Evolutionary conservation across 1,139 yeast genomes (phyloP).

Genomic region (Entelexis sorbosivorans): DNA sequence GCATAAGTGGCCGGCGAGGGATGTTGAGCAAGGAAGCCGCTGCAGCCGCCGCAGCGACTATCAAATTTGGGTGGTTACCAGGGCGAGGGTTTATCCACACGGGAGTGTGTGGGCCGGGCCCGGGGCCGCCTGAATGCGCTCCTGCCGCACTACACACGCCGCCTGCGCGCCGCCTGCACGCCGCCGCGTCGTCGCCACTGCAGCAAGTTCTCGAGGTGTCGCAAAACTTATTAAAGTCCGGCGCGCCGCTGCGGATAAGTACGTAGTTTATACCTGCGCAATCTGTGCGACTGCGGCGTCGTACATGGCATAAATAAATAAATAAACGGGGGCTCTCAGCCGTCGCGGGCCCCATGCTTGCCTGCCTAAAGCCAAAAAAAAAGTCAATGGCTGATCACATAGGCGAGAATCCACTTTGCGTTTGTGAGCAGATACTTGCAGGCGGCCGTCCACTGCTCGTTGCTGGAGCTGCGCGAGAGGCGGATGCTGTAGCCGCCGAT

Average conservation of each 20-base stretch:
- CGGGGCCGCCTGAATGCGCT: too few species aligned
- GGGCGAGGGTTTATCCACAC: not conserved
- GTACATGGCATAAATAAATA: too few species aligned
- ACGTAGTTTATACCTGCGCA: too few species aligned
- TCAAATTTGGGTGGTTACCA: not conserved
- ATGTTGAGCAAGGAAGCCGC: not conserved
- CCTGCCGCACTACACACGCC: too few species aligned
- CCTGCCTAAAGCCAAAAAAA: not conserved
- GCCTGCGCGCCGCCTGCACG: too few species aligned
- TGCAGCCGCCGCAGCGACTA: not conserved
- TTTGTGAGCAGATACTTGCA: conserved; percentile 73
- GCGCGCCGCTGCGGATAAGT: too few species aligned
- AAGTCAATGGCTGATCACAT: conserved; percentile 23
- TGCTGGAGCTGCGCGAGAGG: conserved; percentile 50
- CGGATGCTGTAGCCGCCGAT: conserved; percentile 72
- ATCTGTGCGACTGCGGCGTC: too few species aligned
- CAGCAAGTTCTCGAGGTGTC: too few species aligned
- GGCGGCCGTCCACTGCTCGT: conserved; percentile 82
- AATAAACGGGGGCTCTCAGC: too few species aligned
- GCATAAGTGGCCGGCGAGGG: not conserved
- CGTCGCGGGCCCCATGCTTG: not conserved
- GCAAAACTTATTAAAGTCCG: too few species aligned
- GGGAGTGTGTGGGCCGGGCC: too few species aligned
- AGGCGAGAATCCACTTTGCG: conserved; percentile 35
- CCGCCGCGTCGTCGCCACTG: too few species aligned